Base-by-base conservation (phyloP, 257 asterid species). In the Solanum microdontum region DNA sequence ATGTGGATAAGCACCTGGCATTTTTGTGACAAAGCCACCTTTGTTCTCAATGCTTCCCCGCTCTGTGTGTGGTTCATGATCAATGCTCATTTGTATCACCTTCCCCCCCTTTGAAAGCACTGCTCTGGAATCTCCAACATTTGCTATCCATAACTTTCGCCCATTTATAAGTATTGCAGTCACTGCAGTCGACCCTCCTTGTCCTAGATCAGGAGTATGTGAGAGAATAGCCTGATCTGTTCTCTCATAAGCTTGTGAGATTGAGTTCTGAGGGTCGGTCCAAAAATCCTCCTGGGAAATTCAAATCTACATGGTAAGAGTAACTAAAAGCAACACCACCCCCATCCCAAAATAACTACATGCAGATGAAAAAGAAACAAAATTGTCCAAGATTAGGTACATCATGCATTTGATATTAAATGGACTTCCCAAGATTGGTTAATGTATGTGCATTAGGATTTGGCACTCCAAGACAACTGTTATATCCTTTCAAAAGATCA, bases 181-280 rank as follows among this genome's bases (percentile, higher is more conserved):
- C 32, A 96, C 99, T 10, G 99, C 99, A 77, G 99, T 96, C 30
- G 99, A 96, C 12, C 99, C 99, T 48, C 99, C 99, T 87, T 95
- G 88, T 51, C 99, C 99, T 39, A 96, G 90, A 88, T 96, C 98
- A 8, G 98, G 95, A 89, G 66, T 90, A 91, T 96, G 96, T 21
- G 98, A 91, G 84, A 96, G 94, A 90, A 96, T 95, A 32, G 97
- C 97, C 88, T 94, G 93, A 86, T 96, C 99, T 1, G 99, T 96
- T 91, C 91, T 90, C 91, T 95, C 98, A 62, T 96, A 96, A 60
- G 99, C 96, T 90, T 91, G 94, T 30, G 91, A 88, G 72, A 95
- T 92, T 34, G 98, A 91, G 51, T 89, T 89, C 82, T 82, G 70
- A 32, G 99, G 96, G 85, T 96, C 95, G 8, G 89, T 91, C 97